Conservation (phyloP, 371 early-diverging fungal genomes). For the Mortierella sp. region DNA sequence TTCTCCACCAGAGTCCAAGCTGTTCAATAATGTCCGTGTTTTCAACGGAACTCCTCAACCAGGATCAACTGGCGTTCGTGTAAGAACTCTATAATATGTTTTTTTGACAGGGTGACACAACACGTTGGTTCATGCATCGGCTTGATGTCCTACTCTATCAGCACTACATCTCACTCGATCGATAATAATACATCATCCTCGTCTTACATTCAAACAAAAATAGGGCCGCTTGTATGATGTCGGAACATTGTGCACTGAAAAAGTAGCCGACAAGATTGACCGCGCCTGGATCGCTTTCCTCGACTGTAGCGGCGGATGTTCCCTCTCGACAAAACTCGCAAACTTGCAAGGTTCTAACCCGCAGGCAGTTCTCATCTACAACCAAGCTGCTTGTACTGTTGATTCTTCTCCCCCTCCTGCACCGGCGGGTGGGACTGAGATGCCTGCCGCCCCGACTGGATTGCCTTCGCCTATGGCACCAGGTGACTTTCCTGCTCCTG, state of each 20-base stretch:
- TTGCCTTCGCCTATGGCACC: background rate
- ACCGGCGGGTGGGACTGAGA: background rate
- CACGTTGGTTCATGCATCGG: background rate
- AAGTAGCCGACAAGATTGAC: conserved; percentile 37
- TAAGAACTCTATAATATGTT: background rate
- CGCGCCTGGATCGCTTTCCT: conserved; percentile 50
- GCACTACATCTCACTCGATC: background rate
- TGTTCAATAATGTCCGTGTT: conserved; percentile 34
- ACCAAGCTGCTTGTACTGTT: conserved; percentile 32
- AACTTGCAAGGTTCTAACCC: conserved; percentile 46
- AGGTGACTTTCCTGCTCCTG: background rate
- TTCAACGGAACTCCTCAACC: conserved; percentile 45
- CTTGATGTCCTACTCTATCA: background rate
- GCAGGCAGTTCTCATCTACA: conserved; percentile 49
- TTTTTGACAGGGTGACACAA: background rate
- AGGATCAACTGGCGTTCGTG: conserved; percentile 35
- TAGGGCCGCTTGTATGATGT: conserved; percentile 54
- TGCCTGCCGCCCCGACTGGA: background rate
- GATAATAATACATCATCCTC: background rate
- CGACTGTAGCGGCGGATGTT: conserved; percentile 38
- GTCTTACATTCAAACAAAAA: background rate
- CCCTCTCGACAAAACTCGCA: conserved; percentile 34
- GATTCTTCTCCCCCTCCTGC: conserved; percentile 1
- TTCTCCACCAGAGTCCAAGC: conserved; percentile 42
- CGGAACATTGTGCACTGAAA: conserved; percentile 35